Evolutionary conservation across 805 yeast genomes (phyloP).

Genomic region (Brettanomyces nanus): DNA sequence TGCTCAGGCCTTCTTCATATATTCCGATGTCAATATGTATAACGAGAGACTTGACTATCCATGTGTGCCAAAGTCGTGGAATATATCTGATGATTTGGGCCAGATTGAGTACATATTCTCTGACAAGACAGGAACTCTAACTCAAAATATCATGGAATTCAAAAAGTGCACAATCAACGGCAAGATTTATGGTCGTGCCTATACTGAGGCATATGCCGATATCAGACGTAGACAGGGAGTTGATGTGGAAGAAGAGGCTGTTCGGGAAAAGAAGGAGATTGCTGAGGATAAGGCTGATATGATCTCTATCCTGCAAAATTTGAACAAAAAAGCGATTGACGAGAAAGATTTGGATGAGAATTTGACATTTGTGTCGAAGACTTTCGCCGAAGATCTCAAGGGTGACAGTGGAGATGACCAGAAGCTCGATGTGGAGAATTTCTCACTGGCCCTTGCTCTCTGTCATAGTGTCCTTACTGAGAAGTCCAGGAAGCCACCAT

Average conservation of each 20-base stretch:
- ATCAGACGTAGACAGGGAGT: constrained; percentile 70
- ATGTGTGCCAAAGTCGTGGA: constrained; percentile 81
- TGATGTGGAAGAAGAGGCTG: constrained; percentile 46
- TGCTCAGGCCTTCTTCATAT: constrained; percentile 73
- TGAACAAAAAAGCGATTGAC: constrained; percentile 26
- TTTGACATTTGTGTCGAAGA: constrained; percentile 60
- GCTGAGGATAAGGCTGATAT: constrained; percentile 50
- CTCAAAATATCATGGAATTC: constrained; percentile 82
- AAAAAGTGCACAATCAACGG: constrained; percentile 76
- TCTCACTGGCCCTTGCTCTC: constrained; percentile 66
- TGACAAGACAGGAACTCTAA: constrained; percentile 79
- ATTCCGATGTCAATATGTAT: constrained; percentile 67
- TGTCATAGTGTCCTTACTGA: constrained; percentile 77
- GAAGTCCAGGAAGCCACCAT: constrained; percentile 51
- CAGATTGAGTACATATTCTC: constrained; percentile 80
- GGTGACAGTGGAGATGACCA: constrained; percentile 46
- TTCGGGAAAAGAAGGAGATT: constrained; percentile 39
- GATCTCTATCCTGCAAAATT: constrained; percentile 37
- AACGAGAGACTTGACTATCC: constrained; percentile 65
- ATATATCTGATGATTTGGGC: constrained; percentile 77
- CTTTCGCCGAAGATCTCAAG: constrained; percentile 53
- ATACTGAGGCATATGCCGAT: constrained; percentile 78
- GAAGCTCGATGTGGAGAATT: constrained; percentile 56
- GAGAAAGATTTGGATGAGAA: constrained; percentile 38
- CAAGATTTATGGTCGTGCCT: constrained; percentile 64